Evolutionary conservation across 768 basidiomycete genomes (phyloP), one percentile per base, ranked within the genome.

Genomic region (Podaxis pistillaris): DNA sequence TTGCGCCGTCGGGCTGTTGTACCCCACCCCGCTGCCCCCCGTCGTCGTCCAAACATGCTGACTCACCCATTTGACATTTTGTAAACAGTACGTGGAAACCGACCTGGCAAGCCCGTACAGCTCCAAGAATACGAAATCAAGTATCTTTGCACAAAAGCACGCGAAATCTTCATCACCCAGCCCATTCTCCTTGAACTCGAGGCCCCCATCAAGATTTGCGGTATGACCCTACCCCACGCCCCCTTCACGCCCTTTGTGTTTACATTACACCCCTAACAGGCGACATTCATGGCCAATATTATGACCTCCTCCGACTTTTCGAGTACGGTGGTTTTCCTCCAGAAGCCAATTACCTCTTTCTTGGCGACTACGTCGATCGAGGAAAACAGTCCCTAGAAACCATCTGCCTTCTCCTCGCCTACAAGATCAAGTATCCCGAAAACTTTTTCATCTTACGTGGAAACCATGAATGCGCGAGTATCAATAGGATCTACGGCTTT

Each of bases 371-470:
- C 73, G 96, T 99, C 72, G 96, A 99, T 80, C 90, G 96, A 75
- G 96, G 96, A 70, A 99, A 99, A 78, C 96, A 99, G 77, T 94
- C 92, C 52, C 85, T 99, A 71, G 96, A 99, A 81, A 99, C 96
- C n/a, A 99, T 99, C 75, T 98, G 96, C 75, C 88, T 99, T 51
- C 84, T 99, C 63, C 88, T 99, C 68, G 96, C 96, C 51, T 99
- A 99, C 91, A 99, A 99, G 86, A 96, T 96, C 84, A 99, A 98
- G 85, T 99, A 98, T 83, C 96, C 96, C 57, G 96, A 99, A 86
- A 99, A 99, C 83, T 99, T 99, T 82, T 99, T 99, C 82, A 96
- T 99, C 75, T 86, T 99, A 65, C 83, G 96, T 70, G 96, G 96
- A 69, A 99, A 99, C 80, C 96, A 99, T 77, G 96, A 99, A 79